Conservation (phyloP, 2,329 filamentous ascomycete genomes). For the Sarocladiaceae sp. region DNA sequence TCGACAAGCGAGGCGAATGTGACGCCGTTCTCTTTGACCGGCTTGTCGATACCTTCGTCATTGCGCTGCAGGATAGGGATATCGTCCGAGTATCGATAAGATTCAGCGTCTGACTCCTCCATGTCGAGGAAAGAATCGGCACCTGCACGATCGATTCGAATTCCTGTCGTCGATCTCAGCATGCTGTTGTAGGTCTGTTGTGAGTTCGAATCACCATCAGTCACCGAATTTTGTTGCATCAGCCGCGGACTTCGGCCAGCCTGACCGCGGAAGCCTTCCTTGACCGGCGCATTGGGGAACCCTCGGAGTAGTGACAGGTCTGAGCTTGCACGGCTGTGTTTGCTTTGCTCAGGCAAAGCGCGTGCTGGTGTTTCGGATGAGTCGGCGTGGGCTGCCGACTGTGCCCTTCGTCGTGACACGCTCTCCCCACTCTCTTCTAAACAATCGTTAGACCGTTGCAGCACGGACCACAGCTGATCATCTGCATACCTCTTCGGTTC, state of each 20-base stretch:
- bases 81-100: constrained; percentile 59
- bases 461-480: neutral
- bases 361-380: constrained; percentile 43
- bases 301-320: constrained; percentile 57
- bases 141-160: constrained; percentile 36
- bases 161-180: constrained; percentile 43
- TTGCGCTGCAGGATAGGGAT: constrained; percentile 60
- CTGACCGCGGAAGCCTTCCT: constrained; percentile 26
- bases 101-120: constrained; percentile 65
- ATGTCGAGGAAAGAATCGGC: constrained; percentile 54
- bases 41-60: constrained; percentile 51
- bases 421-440: constrained; percentile 37
- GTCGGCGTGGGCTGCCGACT: constrained; percentile 57
- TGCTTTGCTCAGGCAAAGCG: constrained; percentile 55
- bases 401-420: constrained; percentile 47
- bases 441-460: neutral
- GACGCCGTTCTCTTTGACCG: constrained; percentile 45
- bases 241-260: constrained; percentile 25
- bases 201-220: constrained; percentile 12
- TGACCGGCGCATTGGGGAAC: constrained; percentile 41
- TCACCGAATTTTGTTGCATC: constrained; percentile 14
- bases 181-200: constrained; percentile 41
- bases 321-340: constrained; percentile 64
- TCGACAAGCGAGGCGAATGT: constrained; percentile 72
- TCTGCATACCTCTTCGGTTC: constrained; percentile 58